These are phyloP conservation scores for Mycena citricolor DNA, from an alignment of 1,284 basidiomycete species.

Conservation along the genomic window DNA sequence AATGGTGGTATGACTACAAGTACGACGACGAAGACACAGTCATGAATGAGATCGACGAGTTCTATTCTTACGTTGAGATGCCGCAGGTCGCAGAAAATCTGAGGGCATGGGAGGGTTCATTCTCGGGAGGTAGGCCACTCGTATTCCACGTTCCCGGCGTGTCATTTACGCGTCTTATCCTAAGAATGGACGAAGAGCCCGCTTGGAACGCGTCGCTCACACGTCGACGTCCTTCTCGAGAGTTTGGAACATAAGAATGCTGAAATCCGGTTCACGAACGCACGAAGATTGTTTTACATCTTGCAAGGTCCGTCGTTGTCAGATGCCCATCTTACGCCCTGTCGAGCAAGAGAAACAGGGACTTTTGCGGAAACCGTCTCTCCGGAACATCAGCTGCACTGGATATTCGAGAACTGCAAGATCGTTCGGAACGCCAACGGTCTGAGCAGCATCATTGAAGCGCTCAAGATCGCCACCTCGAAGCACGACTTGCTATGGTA, in stretches of 20 bases:
- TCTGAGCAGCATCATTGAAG: conserved; percentile 79
- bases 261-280: conserved; percentile 83
- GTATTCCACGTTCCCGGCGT: conserved; percentile 6
- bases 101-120: conserved; percentile 85
- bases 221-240: conserved; percentile 80
- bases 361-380: conserved; percentile 90
- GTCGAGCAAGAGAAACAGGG: conserved; percentile 48
- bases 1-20: conserved; percentile 85
- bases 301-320: conserved; percentile 69
- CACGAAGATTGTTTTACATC: conserved; percentile 86
- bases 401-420: conserved; percentile 94
- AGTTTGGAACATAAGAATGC: conserved; percentile 82
- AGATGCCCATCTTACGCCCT: conserved; percentile 19
- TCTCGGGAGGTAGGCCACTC: conserved; percentile 59
- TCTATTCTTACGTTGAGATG: conserved; percentile 98
- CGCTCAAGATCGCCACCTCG: conserved; percentile 86
- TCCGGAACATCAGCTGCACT: conserved; percentile 92
- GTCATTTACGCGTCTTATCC: conserved; percentile 10
- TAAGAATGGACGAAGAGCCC: conserved; percentile 79
- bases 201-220: conserved; percentile 60
- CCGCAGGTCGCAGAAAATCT: conserved; percentile 87
- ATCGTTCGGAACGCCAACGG: conserved; percentile 85
- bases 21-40: conserved; percentile 96
- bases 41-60: conserved; percentile 96
- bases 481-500: conserved; percentile 87